Percentiles rank a stretch among this genome's conserved stretches.
These are phyloP conservation scores for Recurvomyces mirabilis DNA, from an alignment of 495 filamentous ascomycete species.

Conservation along the genomic window DNA sequence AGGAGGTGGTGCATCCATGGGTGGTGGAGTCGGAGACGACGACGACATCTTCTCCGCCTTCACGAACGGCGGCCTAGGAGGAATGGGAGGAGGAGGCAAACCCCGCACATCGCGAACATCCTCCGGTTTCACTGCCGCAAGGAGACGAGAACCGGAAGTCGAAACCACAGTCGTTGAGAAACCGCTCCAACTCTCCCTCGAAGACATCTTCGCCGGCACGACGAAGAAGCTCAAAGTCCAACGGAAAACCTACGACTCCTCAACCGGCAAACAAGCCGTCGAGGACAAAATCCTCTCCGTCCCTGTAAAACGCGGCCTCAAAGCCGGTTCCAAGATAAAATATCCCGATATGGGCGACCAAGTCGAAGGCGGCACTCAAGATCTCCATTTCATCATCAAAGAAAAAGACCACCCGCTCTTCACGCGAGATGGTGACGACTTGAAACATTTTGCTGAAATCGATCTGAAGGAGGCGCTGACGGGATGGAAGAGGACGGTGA, in stretches of 20 bases:
- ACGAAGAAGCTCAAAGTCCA: constrained; percentile 97
- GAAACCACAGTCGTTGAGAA: constrained; percentile 87
- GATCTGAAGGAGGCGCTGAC: constrained; percentile 94
- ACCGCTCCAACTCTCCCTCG: constrained; percentile 66
- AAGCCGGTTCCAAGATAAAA: constrained; percentile 94
- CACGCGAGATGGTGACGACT: constrained; percentile 75
- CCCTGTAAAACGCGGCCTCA: constrained; percentile 85
- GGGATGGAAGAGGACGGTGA: constrained; percentile 79
- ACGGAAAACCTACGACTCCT: constrained; percentile 78
- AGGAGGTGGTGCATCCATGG: constrained; percentile 39
- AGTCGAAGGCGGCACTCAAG: constrained; percentile 93
- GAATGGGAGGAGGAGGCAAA: too few species aligned
- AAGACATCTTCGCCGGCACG: constrained; percentile 73
- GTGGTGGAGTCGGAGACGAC: constrained; percentile 29
- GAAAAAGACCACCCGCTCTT: constrained; percentile 83
- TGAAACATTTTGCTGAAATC: constrained; percentile 63
- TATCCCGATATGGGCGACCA: constrained; percentile 93
- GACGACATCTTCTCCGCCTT: constrained; percentile 32
- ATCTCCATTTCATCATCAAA: constrained; percentile 84
- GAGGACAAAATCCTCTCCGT: constrained; percentile 88
- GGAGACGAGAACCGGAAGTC: constrained; percentile 41
- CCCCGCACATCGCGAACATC: constrained; percentile 36
- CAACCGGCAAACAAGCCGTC: constrained; percentile 65
- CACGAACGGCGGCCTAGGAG: constrained; percentile 16
- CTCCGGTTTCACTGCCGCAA: constrained; percentile 31